Percentiles rank a stretch among this genome's conserved stretches.
Evolutionary conservation across 495 filamentous ascomycete species (phyloP).

Genomic region (Hypoxylon rickii): DNA sequence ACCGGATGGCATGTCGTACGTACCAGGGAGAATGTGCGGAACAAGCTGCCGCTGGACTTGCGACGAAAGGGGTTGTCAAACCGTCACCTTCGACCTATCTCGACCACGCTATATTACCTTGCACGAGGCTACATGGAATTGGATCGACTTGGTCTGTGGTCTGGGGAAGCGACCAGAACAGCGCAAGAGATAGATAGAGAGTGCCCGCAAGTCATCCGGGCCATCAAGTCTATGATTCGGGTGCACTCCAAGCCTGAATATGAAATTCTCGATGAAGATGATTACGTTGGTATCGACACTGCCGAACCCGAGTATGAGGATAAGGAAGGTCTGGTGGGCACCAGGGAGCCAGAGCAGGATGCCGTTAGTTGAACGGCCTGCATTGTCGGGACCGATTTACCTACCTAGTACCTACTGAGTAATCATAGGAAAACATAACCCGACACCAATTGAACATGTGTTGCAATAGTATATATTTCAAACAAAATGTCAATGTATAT

Average conservation of each 20-base stretch:
- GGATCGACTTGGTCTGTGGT: conserved; percentile 42
- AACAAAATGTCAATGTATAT: too few relatives aligned
- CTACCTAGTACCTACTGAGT: background rate
- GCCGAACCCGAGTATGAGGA: conserved; percentile 9
- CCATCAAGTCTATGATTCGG: conserved; percentile 43
- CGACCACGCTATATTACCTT: conserved; percentile 47
- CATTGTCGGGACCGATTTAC: too few relatives aligned
- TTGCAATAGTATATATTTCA: too few relatives aligned
- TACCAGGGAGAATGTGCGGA: conserved; percentile 13
- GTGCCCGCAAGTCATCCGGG: conserved; percentile 36
- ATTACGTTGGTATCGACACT: conserved; percentile 1
- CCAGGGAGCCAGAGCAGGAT: too few relatives aligned
- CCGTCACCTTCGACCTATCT: conserved; percentile 41
- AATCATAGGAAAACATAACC: too few relatives aligned
- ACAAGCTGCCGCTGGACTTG: conserved; percentile 40
- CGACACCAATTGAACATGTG: too few relatives aligned
- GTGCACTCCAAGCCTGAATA: conserved; percentile 33
- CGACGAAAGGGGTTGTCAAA: conserved; percentile 40
- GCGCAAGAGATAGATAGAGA: conserved; percentile 32
- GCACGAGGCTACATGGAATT: conserved; percentile 46
- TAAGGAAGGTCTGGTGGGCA: background rate
- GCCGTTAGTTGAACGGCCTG: too few relatives aligned
- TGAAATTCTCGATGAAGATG: conserved; percentile 31
- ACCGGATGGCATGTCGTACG: conserved; percentile 63
- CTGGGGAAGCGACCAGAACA: conserved; percentile 30